Conservation (phyloP, 108 stramenopile species). For the Hondaea fermentalgiana region DNA sequence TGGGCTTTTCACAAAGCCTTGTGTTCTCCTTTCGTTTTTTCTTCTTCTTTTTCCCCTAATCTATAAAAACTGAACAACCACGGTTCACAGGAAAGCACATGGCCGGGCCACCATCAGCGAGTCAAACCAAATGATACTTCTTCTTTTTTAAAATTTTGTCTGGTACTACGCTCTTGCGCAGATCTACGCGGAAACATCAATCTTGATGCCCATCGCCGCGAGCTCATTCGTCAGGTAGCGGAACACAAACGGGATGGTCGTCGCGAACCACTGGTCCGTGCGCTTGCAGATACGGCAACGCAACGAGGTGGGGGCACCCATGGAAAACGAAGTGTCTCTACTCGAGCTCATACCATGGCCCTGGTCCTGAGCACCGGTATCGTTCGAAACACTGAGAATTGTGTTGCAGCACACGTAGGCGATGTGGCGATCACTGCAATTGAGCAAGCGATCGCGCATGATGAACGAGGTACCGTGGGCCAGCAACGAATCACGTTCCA, state of each 20-base stretch:
- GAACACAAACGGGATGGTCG: constrained; percentile 92
- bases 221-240: constrained; percentile 95
- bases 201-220: constrained; percentile 90
- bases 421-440: constrained; percentile 85
- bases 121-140: too few relatives aligned
- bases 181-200: constrained; percentile 54
- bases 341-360: too few relatives aligned
- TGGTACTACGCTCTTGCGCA: too few relatives aligned
- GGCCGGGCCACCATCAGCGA: too few relatives aligned
- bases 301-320: not conserved
- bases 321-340: too few relatives aligned
- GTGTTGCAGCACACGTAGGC: constrained; percentile 90
- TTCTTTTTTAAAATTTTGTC: too few relatives aligned
- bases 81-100: too few relatives aligned
- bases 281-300: not conserved
- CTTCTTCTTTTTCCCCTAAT: too few relatives aligned
- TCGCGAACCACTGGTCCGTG: constrained; percentile 54
- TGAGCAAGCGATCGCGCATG: constrained; percentile 84
- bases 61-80: too few relatives aligned
- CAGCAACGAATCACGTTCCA: constrained; percentile 95
- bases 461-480: constrained; percentile 89
- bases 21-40: too few relatives aligned
- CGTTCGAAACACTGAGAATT: constrained; percentile 55
- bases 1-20: too few relatives aligned
- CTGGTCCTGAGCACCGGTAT: not conserved